phyloP scores from a whole-genome alignment of 106 monocot genomes.

The Chionographis japonica region DNA sequence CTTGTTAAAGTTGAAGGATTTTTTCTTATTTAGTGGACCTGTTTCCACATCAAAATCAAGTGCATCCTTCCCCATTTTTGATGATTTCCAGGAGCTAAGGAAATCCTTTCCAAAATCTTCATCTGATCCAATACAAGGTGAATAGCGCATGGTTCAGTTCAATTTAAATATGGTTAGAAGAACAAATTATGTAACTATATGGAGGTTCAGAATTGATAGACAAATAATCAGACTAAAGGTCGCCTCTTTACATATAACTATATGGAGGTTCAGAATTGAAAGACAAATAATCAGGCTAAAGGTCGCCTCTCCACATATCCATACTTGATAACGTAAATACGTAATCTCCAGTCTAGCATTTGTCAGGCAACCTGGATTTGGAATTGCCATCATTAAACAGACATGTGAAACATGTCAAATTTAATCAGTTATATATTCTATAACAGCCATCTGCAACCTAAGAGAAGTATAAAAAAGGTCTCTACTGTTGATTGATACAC shows the following conservation, averaged over 20 bases:
- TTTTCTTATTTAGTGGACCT: slow-evolving; percentile 44
- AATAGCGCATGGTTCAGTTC: slow-evolving; percentile 3
- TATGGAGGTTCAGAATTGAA: too few relatives aligned
- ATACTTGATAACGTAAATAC: too few relatives aligned
- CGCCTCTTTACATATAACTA: too few relatives aligned
- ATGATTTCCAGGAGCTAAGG: slow-evolving; percentile 70
- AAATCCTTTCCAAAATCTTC: slow-evolving; percentile 80
- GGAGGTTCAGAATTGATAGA: too few relatives aligned
- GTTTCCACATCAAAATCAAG: slow-evolving; percentile 57
- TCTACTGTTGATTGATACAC: neutral
- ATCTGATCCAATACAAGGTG: slow-evolving; percentile 33
- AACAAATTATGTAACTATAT: neutral
- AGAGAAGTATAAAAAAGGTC: neutral
- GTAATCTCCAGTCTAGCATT: too few relatives aligned
- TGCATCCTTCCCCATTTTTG: slow-evolving; percentile 36
- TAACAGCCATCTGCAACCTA: too few relatives aligned
- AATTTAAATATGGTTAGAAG: neutral
- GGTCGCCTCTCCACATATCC: too few relatives aligned
- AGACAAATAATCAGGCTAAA: too few relatives aligned
- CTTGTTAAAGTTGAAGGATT: slow-evolving; percentile 69
- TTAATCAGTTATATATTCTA: neutral
- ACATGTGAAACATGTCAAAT: neutral
- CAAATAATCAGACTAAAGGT: too few relatives aligned
- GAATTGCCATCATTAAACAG: neutral
- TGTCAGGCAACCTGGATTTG: neutral